Percentiles rank a stretch among this genome's conserved stretches.
Evolutionary conservation across 305 asterid species (phyloP).

Genomic region (Fraxinus nigra): DNA sequence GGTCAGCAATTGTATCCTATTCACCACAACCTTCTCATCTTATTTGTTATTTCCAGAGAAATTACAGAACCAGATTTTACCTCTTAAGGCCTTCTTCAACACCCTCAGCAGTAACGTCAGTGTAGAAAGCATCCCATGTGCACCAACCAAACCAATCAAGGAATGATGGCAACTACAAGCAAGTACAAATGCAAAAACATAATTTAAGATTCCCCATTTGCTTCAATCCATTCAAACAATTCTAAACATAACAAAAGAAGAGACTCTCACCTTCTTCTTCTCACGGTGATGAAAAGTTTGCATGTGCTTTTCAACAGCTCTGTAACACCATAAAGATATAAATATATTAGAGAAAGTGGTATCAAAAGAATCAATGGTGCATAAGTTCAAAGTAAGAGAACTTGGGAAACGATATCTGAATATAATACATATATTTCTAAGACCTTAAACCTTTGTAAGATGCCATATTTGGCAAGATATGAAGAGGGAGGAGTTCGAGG

Average conservation of each 20-base stretch:
- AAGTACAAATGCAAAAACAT: constrained; percentile 18
- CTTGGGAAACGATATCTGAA: not conserved
- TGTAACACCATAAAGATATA: constrained; percentile 23
- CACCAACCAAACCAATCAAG: constrained; percentile 99
- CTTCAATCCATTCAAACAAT: constrained; percentile 10
- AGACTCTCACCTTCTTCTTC: constrained; percentile 62
- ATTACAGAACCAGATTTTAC: constrained; percentile 26
- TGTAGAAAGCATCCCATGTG: constrained; percentile 99
- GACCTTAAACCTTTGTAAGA: not conserved
- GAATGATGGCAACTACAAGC: constrained; percentile 66
- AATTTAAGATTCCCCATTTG: constrained; percentile 4
- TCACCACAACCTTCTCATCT: not conserved
- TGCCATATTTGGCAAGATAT: not conserved
- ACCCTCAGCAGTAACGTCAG: constrained; percentile 97
- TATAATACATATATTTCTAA: not conserved
- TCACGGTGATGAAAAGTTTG: constrained; percentile 91
- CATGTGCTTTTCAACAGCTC: constrained; percentile 82
- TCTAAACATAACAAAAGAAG: constrained; percentile 4
- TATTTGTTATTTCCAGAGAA: not conserved
- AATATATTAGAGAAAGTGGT: not conserved
- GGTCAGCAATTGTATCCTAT: constrained; percentile 7
- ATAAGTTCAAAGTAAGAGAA: not conserved
- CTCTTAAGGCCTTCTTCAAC: constrained; percentile 90
- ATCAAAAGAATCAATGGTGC: not conserved
- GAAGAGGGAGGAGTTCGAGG: not conserved